phyloP scores from a whole-genome alignment of 106 monocot genomes.

The Iris macrosiphon region DNA sequence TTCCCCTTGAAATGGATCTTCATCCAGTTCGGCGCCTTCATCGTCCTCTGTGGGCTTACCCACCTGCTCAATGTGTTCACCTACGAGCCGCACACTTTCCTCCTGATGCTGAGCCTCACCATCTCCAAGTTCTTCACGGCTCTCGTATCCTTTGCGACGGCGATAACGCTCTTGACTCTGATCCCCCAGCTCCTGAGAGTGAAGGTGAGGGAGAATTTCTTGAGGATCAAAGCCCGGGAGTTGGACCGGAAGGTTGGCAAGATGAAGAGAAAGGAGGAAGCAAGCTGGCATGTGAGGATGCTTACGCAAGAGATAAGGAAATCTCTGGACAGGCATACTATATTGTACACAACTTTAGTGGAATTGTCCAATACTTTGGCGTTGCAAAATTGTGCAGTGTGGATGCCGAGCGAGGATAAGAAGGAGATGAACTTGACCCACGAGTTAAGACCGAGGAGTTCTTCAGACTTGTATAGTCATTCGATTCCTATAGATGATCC shows the following conservation, averaged over 20 bases:
- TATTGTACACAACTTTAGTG: constrained; percentile 66
- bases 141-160: constrained; percentile 63
- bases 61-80: constrained; percentile 68
- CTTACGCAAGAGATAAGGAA: constrained; percentile 65
- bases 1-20: constrained; percentile 81
- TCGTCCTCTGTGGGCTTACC: constrained; percentile 64
- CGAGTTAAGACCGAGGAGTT: constrained; percentile 21
- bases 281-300: constrained; percentile 79
- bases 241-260: constrained; percentile 47
- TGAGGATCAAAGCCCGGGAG: constrained; percentile 54
- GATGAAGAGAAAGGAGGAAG: constrained; percentile 61
- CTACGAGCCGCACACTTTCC: constrained; percentile 53
- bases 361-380: constrained; percentile 59
- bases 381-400: constrained; percentile 65
- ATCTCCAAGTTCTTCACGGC: constrained; percentile 64
- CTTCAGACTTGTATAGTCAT: constrained; percentile 1
- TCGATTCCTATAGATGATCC: constrained; percentile 30
- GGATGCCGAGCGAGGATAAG: constrained; percentile 55
- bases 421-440: constrained; percentile 44
- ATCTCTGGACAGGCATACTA: constrained; percentile 59
- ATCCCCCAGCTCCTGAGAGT: constrained; percentile 71
- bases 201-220: constrained; percentile 60
- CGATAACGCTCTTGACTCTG: constrained; percentile 64
- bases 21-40: constrained; percentile 69
- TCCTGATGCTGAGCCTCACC: constrained; percentile 49